phyloP scores from a whole-genome alignment of 495 filamentous ascomycete genomes.

The Penicillium arizonense region DNA sequence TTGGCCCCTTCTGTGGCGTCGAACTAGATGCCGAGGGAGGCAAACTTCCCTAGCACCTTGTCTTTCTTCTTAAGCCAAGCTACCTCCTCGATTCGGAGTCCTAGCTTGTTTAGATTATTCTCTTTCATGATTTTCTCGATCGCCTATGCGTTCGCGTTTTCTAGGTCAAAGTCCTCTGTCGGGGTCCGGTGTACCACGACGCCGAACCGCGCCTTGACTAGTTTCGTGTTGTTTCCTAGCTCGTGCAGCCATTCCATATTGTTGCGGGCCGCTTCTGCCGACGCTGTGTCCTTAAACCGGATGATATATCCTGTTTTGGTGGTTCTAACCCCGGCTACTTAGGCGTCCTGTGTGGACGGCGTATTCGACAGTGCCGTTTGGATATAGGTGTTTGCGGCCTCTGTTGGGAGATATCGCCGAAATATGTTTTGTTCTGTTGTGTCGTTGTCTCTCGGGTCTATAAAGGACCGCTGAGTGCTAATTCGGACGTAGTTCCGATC shows the following conservation, averaged over 20 bases:
- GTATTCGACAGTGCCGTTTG: slow-evolving; percentile 9
- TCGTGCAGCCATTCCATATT: slow-evolving; percentile 9
- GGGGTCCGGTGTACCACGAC: slow-evolving; percentile 23
- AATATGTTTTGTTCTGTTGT: slow-evolving; percentile 15
- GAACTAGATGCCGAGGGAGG: slow-evolving; percentile 22
- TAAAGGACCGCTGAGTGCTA: slow-evolving; percentile 15
- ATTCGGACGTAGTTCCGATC: slow-evolving; percentile 11
- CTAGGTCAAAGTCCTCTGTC: slow-evolving; percentile 22
- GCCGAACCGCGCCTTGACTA: slow-evolving; percentile 19
- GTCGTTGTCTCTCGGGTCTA: slow-evolving; percentile 18
- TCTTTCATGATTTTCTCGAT: slow-evolving; percentile 23
- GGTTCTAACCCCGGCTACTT: slow-evolving; percentile 16
- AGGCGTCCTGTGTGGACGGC: slow-evolving; percentile 11
- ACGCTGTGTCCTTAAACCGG: slow-evolving; percentile 19
- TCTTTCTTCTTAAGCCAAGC: slow-evolving; percentile 24
- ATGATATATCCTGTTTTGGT: slow-evolving; percentile 24
- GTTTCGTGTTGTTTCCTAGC: slow-evolving; percentile 20
- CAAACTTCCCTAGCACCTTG: slow-evolving; percentile 16
- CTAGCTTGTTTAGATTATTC: slow-evolving; percentile 16
- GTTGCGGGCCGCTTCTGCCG: slow-evolving; percentile 13
- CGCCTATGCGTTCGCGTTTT: slow-evolving; percentile 7
- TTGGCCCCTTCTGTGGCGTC: slow-evolving; percentile 22
- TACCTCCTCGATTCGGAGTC: slow-evolving; percentile 23
- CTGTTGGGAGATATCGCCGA: slow-evolving; percentile 18
- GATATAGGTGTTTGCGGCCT: slow-evolving; percentile 15